Evolutionary conservation across 2,329 filamentous ascomycete species (phyloP).

Genomic region (Venturia effusa): DNA sequence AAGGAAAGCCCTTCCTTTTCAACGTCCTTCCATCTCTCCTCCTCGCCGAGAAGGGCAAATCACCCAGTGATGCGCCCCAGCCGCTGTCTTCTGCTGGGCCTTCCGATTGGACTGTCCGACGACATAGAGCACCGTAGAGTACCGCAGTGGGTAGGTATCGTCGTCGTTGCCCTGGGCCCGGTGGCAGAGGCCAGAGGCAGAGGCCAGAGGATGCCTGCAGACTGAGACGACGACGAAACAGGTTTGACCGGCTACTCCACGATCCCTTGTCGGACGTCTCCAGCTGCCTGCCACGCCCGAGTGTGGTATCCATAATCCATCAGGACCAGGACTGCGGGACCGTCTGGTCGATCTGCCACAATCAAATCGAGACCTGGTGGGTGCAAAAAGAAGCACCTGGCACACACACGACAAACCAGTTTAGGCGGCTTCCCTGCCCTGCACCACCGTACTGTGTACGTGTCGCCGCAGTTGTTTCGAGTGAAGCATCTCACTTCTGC

Average conservation of each 20-base stretch:
- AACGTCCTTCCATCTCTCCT: neutral
- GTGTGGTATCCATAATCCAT: neutral
- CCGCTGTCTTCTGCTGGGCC: neutral
- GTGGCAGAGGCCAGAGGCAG: no score
- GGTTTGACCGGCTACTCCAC: neutral
- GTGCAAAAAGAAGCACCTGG: neutral
- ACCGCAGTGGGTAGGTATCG: neutral
- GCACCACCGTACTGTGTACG: neutral
- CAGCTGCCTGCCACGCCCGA: neutral
- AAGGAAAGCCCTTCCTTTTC: no score
- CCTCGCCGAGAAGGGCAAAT: neutral
- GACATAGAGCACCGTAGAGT: neutral
- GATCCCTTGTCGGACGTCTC: neutral
- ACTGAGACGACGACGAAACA: slow-evolving; percentile 3
- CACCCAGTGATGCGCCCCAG: slow-evolving; percentile 1
- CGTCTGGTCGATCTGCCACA: neutral
- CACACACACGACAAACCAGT: neutral
- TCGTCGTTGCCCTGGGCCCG: neutral
- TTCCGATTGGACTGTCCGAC: neutral
- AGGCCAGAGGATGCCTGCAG: neutral
- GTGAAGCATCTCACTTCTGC: neutral
- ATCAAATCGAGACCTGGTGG: slow-evolving; percentile 3
- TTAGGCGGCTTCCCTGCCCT: neutral
- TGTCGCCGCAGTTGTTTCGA: slow-evolving; percentile 1
- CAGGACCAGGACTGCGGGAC: neutral